phyloP scores from a whole-genome alignment of 768 basidiomycete genomes.

The Nevesoporus exiguus region DNA sequence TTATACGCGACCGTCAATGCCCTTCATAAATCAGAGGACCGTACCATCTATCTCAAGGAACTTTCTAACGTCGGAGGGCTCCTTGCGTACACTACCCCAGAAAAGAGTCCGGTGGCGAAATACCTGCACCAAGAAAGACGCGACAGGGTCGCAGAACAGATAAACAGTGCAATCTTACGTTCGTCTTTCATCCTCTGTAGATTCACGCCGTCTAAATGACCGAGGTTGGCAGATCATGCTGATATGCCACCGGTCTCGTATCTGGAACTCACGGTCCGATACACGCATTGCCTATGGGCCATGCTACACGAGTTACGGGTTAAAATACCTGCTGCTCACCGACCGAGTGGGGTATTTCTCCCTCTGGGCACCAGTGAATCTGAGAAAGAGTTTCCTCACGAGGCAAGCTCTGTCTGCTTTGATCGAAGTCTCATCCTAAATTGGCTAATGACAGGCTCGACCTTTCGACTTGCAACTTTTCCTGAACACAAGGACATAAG shows the following conservation, averaged over 20 bases:
- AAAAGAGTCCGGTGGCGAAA: conserved; percentile 66
- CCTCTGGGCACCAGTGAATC: conserved; percentile 35
- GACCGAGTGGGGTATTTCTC: conserved; percentile 43
- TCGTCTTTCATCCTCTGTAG: conserved; percentile 29
- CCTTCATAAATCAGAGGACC: conserved; percentile 53
- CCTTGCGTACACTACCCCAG: conserved; percentile 80
- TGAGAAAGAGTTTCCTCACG: conserved; percentile 35
- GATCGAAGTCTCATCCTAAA: not conserved
- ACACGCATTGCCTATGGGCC: conserved; percentile 62
- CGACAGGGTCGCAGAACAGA: conserved; percentile 81
- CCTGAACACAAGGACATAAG: conserved; percentile 45
- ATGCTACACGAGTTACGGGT: conserved; percentile 48
- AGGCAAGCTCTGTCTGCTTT: conserved; percentile 30
- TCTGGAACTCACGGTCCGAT: conserved; percentile 62
- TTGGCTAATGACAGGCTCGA: conserved; percentile 36
- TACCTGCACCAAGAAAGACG: conserved; percentile 78
- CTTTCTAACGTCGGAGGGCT: conserved; percentile 71
- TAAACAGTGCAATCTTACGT: conserved; percentile 86
- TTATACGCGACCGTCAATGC: conserved; percentile 60
- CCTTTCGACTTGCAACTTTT: conserved; percentile 54
- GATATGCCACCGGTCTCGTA: conserved; percentile 53
- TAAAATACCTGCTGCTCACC: conserved; percentile 38
- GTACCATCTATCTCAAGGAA: conserved; percentile 62
- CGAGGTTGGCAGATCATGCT: conserved; percentile 42
- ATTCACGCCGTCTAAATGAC: conserved; percentile 2